These are phyloP conservation scores for Pythium rhizo-oryzae DNA, from an alignment of 352 stramenopile species.

Conservation along the genomic window DNA sequence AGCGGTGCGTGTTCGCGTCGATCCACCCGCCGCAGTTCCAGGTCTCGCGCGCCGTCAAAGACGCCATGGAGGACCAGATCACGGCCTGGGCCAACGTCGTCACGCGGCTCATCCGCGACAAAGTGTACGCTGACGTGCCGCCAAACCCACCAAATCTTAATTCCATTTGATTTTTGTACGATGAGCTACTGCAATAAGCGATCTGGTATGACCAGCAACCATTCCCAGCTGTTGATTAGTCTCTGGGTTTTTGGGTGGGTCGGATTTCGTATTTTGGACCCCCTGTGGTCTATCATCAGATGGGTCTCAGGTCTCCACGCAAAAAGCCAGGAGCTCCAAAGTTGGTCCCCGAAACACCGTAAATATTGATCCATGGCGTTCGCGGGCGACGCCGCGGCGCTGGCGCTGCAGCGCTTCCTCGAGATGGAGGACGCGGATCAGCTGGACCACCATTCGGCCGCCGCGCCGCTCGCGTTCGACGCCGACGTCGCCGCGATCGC, in stretches of 20 bases:
- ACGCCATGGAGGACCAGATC: constrained; percentile 16
- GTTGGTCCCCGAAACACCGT: too few relatives aligned
- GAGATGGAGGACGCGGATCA: constrained; percentile 10
- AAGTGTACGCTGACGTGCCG: constrained; percentile 8
- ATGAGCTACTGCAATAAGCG: too few relatives aligned
- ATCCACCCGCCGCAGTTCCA: constrained; percentile 22
- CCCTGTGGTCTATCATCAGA: too few relatives aligned
- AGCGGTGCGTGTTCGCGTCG: constrained; percentile 20
- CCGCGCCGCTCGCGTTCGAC: constrained; percentile 5
- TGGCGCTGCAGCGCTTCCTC: constrained; percentile 8
- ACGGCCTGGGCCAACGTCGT: constrained; percentile 12
- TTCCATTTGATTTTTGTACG: neutral
- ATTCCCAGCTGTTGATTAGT: too few relatives aligned
- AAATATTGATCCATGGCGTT: constrained; percentile 1
- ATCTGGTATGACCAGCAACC: too few relatives aligned
- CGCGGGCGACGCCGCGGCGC: neutral
- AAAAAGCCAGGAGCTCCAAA: neutral
- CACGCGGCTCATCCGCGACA: constrained; percentile 13
- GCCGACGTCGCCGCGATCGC: constrained; percentile 22
- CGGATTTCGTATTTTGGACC: neutral
- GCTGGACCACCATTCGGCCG: constrained; percentile 6
- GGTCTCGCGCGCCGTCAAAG: neutral
- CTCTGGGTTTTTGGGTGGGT: constrained; percentile 2
- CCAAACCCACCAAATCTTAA: neutral
- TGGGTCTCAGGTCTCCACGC: too few relatives aligned